A percentile compares a stretch with the other conserved stretches of the same genome.
Conservation (phyloP, 768 basidiomycete species). For the Tulasnella calospora region DNA sequence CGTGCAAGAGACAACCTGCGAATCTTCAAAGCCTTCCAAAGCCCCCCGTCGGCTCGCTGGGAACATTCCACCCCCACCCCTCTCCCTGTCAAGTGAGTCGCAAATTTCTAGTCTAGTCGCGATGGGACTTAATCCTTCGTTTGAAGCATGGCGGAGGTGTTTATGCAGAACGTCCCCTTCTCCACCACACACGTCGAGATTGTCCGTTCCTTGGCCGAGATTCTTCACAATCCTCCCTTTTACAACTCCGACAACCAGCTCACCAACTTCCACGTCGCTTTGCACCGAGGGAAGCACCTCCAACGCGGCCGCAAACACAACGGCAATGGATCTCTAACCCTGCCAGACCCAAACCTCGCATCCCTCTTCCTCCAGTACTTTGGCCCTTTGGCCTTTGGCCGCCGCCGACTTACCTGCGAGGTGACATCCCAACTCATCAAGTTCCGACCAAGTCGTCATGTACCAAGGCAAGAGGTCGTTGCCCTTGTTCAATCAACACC, state of each 20-base stretch:
- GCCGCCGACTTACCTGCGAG: constrained; percentile 9
- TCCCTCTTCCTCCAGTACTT: constrained; percentile 1
- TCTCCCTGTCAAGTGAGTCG: too few relatives aligned
- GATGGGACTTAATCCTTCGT: neutral
- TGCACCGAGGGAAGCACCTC: constrained; percentile 6
- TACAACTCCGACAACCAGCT: neutral
- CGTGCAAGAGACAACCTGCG: too few relatives aligned
- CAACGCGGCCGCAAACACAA: neutral
- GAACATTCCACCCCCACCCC: too few relatives aligned
- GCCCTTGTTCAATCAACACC: constrained; percentile 11
- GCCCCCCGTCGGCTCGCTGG: too few relatives aligned
- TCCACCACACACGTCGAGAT: neutral
- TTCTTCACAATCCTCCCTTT: constrained; percentile 16
- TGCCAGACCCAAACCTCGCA: neutral
- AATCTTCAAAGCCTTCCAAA: too few relatives aligned
- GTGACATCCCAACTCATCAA: neutral
- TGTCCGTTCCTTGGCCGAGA: neutral
- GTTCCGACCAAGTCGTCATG: neutral
- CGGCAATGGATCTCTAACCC: constrained; percentile 15
- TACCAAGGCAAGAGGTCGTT: neutral
- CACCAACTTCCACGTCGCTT: constrained; percentile 18
- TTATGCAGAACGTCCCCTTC: constrained; percentile 9
- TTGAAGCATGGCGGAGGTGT: constrained; percentile 4
- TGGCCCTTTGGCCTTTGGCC: neutral
- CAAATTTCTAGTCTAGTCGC: neutral